Evolutionary conservation across 768 basidiomycete genomes (phyloP).

Genomic region (Naganishia vishniacii): DNA sequence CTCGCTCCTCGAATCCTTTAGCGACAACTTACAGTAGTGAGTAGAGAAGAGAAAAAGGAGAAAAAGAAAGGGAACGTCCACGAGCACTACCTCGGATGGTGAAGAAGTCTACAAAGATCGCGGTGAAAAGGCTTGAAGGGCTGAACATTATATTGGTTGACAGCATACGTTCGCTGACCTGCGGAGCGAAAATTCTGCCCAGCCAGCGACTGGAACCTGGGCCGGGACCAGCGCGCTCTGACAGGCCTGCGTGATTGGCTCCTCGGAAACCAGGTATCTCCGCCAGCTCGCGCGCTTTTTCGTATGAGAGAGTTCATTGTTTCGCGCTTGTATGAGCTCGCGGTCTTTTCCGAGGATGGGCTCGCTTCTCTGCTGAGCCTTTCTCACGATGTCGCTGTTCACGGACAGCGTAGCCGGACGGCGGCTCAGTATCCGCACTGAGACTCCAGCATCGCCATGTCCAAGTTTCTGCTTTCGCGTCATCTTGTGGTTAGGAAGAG

Average conservation of each 20-base stretch:
- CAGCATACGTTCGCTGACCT: slow-evolving; percentile 3
- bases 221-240: background rate
- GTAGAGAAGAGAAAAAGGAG: slow-evolving; percentile 17
- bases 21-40: slow-evolving; percentile 17
- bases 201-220: background rate
- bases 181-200: slow-evolving; percentile 10
- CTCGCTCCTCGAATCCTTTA: no score
- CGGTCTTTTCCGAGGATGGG: slow-evolving; percentile 13
- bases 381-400: slow-evolving; percentile 8
- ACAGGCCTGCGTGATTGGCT: slow-evolving; percentile 16
- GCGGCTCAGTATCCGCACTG: slow-evolving; percentile 12
- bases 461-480: slow-evolving; percentile 1
- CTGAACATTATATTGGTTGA: slow-evolving; percentile 20
- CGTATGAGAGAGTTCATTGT: background rate
- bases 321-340: background rate
- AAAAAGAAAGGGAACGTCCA: slow-evolving; percentile 7
- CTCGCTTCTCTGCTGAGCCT: background rate
- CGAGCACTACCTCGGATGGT: slow-evolving; percentile 21
- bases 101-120: background rate
- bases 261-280: slow-evolving; percentile 1
- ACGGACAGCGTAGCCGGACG: slow-evolving; percentile 1
- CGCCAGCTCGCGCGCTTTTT: slow-evolving; percentile 16
- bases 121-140: background rate
- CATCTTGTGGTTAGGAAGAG: no score
- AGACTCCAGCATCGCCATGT: slow-evolving; percentile 7